These are phyloP conservation scores for Fusarium xyrophilum DNA, from an alignment of 2,329 filamentous ascomycete species.

Conservation along the genomic window DNA sequence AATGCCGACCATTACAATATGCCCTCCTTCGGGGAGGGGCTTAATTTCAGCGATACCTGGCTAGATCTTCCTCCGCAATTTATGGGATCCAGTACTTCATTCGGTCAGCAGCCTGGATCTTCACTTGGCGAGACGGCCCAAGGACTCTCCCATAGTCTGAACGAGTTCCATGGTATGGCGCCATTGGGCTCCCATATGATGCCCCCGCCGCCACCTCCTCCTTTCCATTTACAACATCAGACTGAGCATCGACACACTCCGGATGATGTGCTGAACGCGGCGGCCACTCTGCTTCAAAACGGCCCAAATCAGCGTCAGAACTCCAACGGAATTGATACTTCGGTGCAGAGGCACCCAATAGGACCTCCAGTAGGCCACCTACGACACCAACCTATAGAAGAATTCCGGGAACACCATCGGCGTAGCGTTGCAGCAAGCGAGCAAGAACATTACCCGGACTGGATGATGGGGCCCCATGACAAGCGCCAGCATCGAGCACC, in stretches of 20 bases:
- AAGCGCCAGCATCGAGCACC: constrained; percentile 45
- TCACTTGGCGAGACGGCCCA: constrained; percentile 37
- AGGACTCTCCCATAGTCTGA: constrained; percentile 30
- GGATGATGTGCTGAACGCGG: constrained; percentile 63
- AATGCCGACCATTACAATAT: constrained; percentile 58
- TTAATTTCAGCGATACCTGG: constrained; percentile 60
- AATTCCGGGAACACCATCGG: constrained; percentile 51
- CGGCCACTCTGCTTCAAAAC: constrained; percentile 60
- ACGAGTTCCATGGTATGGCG: constrained; percentile 31
- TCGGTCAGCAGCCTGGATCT: constrained; percentile 58
- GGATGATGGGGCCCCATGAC: constrained; percentile 49
- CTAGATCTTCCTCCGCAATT: constrained; percentile 68
- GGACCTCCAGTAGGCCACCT: constrained; percentile 51
- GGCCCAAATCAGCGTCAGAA: constrained; percentile 41
- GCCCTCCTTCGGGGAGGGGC: constrained; percentile 58
- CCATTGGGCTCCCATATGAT: constrained; percentile 45
- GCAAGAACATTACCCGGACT: constrained; percentile 51
- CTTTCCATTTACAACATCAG: constrained; percentile 39
- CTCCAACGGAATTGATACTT: constrained; percentile 39
- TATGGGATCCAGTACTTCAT: constrained; percentile 70
- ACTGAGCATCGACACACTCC: constrained; percentile 47
- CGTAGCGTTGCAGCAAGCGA: constrained; percentile 44
- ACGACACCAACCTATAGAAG: constrained; percentile 52
- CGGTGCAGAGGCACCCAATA: constrained; percentile 38
- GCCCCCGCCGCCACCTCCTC: constrained; percentile 46